phyloP scores from a whole-genome alignment of 768 basidiomycete genomes.

The Terana coerulea region DNA sequence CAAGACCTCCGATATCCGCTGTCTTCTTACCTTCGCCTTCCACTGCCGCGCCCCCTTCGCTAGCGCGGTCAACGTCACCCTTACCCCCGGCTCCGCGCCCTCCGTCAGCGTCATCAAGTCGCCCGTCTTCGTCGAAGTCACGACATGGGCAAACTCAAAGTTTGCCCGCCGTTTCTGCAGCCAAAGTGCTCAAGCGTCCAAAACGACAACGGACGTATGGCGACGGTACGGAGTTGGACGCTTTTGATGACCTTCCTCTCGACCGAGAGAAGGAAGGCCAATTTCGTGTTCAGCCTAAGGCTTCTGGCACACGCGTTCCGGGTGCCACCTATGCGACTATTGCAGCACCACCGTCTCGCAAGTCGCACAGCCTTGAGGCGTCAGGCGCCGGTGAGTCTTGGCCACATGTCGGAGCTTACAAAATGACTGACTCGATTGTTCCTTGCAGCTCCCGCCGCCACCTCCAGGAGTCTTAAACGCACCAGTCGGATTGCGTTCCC shows the following conservation, averaged over 20 bases:
- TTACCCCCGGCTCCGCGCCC: constrained; percentile 47
- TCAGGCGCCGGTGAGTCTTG: neutral
- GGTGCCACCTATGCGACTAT: constrained; percentile 38
- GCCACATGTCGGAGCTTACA: neutral
- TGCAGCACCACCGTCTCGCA: neutral
- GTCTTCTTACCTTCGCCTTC: constrained; percentile 58
- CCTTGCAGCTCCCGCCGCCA: no score
- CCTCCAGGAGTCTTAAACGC: constrained; percentile 54
- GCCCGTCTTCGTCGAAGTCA: constrained; percentile 27
- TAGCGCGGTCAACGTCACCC: constrained; percentile 54
- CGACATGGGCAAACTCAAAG: constrained; percentile 32
- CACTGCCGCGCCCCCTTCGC: constrained; percentile 29
- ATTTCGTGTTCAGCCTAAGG: constrained; percentile 73
- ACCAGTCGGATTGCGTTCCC: constrained; percentile 55
- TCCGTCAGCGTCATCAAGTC: constrained; percentile 50
- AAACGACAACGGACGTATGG: constrained; percentile 77
- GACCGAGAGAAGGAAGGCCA: constrained; percentile 78
- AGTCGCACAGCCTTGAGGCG: neutral
- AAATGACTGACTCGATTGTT: neutral
- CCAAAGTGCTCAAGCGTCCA: constrained; percentile 70
- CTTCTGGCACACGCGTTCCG: constrained; percentile 58
- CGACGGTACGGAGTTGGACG: constrained; percentile 88
- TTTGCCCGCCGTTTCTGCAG: constrained; percentile 39
- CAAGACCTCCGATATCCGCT: constrained; percentile 70
- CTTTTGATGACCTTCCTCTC: constrained; percentile 81